Conservation (phyloP, 345 rosid genomes). For the Bruguiera parviflora region DNA sequence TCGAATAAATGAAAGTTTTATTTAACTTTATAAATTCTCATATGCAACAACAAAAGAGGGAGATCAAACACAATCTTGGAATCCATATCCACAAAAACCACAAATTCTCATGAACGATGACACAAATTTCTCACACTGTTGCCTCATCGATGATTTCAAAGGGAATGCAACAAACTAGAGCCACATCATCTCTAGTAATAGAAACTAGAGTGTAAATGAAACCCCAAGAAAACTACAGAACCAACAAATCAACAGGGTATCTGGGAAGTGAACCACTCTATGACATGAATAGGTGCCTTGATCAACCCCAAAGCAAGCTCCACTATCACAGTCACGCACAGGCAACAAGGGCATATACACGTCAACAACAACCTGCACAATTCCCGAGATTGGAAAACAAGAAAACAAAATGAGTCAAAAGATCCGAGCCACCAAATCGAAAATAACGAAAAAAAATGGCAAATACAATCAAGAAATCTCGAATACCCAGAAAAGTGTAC, state of each 20-base stretch:
- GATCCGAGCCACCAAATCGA: background rate
- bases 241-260: slow-evolving; percentile 22
- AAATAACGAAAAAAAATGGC: background rate
- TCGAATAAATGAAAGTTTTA: background rate
- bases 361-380: slow-evolving; percentile 29
- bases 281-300: slow-evolving; percentile 33
- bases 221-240: too few species aligned
- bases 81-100: background rate
- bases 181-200: too few species aligned
- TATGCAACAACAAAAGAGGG: background rate
- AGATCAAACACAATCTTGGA: background rate
- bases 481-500: slow-evolving; percentile 8
- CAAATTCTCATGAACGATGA: background rate
- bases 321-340: slow-evolving; percentile 28
- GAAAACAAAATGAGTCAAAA: background rate
- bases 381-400: background rate
- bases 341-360: slow-evolving; percentile 29
- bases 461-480: background rate
- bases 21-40: background rate
- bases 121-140: background rate
- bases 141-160: too few species aligned
- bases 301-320: slow-evolving; percentile 31
- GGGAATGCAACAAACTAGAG: too few species aligned
- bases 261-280: slow-evolving; percentile 32
- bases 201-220: too few species aligned